phyloP scores from a whole-genome alignment of 208 protist species.

The Leishmania braziliensis region DNA sequence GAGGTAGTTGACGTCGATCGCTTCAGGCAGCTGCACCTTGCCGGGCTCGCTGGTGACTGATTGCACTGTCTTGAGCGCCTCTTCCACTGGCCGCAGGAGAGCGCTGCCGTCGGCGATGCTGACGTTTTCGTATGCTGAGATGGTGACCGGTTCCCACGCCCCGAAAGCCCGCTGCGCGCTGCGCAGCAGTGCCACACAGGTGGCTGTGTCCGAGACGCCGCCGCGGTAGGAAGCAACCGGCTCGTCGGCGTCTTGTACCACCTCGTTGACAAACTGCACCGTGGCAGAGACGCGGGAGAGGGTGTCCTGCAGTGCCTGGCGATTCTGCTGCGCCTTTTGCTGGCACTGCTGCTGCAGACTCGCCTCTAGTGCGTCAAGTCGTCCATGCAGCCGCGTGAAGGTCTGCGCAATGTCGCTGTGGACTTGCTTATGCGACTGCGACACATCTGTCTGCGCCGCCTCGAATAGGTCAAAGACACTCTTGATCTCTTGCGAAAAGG shows the following conservation, averaged over 20 bases:
- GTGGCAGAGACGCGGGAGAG: constrained; percentile 37
- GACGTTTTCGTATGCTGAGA: constrained; percentile 53
- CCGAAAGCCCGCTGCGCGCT: constrained; percentile 56
- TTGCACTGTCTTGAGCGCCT: constrained; percentile 29
- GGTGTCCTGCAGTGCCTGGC: constrained; percentile 36
- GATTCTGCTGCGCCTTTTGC: constrained; percentile 28
- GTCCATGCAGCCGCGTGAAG: constrained; percentile 45
- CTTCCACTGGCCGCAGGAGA: constrained; percentile 45
- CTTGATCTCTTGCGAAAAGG: constrained; percentile 65
- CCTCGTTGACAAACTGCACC: constrained; percentile 45
- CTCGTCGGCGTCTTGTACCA: constrained; percentile 42
- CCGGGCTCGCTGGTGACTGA: constrained; percentile 27
- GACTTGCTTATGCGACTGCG: constrained; percentile 31
- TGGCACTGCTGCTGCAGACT: constrained; percentile 44
- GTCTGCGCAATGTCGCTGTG: constrained; percentile 39
- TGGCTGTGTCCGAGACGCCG: constrained; percentile 37
- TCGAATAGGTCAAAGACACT: constrained; percentile 61
- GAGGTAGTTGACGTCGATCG: constrained; percentile 80
- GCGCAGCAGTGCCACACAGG: constrained; percentile 49
- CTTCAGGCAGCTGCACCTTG: constrained; percentile 68
- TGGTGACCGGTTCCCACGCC: constrained; percentile 49
- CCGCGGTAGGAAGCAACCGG: constrained; percentile 45
- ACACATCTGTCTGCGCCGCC: constrained; percentile 53
- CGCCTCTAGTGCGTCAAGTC: constrained; percentile 50
- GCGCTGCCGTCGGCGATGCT: constrained; percentile 24